Evolutionary conservation across 768 basidiomycete genomes (phyloP).

Genomic region (Kondoa malvinella): DNA sequence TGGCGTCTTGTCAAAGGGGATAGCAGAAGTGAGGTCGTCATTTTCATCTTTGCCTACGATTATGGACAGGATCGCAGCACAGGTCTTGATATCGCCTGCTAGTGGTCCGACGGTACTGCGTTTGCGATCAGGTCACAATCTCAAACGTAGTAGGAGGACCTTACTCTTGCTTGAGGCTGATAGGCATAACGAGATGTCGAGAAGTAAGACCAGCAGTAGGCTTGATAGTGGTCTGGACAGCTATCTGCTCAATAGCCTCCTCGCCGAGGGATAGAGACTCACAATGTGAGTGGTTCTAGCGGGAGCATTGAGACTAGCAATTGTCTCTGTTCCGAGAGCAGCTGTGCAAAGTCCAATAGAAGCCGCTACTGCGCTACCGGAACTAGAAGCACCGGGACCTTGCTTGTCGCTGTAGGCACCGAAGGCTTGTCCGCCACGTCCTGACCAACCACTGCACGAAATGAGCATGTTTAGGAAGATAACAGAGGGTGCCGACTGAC

Average conservation of each 20-base stretch:
- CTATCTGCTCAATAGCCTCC: conserved; percentile 1
- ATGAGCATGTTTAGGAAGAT: neutral
- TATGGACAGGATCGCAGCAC: neutral
- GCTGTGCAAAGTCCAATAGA: neutral
- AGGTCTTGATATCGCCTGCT: neutral
- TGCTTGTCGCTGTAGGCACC: neutral
- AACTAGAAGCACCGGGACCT: neutral
- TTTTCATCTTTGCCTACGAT: conserved; percentile 8
- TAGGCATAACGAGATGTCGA: conserved; percentile 7
- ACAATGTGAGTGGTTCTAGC: neutral
- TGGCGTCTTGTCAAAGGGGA: neutral
- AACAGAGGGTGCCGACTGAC: neutral
- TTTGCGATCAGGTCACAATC: neutral
- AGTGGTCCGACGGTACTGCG: conserved; percentile 7
- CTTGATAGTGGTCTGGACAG: conserved; percentile 9
- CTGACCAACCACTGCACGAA: neutral
- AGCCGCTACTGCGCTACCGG: neutral
- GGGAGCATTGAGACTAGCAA: neutral
- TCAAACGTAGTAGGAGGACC: neutral
- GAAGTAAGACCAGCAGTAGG: conserved; percentile 15
- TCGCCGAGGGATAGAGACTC: no score
- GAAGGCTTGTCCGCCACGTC: conserved; percentile 2
- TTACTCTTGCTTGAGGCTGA: conserved; percentile 3
- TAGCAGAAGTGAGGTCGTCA: neutral
- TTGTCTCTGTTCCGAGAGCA: conserved; percentile 8